Base-by-base conservation (phyloP, 2,329 filamentous ascomycete species). In the Mycosphaerella sp. region DNA sequence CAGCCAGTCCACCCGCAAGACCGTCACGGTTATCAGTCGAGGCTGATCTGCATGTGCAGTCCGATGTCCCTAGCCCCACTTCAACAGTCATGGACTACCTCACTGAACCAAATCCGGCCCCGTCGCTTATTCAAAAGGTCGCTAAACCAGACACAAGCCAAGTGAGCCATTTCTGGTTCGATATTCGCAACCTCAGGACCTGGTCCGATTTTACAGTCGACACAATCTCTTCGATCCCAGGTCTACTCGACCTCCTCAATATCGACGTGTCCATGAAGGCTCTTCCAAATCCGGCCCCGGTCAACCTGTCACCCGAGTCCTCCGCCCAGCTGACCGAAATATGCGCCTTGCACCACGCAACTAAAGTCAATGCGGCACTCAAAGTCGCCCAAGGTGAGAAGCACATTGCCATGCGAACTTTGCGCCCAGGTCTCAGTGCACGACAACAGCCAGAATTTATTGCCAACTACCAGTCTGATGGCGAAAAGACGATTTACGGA, bases 101-200 rank as follows among this genome's bases (percentile, higher is more conserved):
- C 45, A 90, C 86, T 2, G 77, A 80, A 0, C 74, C 87, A 56
- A 95, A 95, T 67, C 90, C 91, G 17, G 85, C 89, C 21, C 86
- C 91, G 14, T 85, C 86, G 40, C 77, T 95, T 34, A 89, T 95
- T 38, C 86, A 86, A 66, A 87, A 85, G 62, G 62, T 62, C 34
- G 81, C 92, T 62, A 87, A 86, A 56, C 84, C 86, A 67, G 69
- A 83, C 73, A 87, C 83, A 69, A 84, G 78, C 66, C 80, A 78
- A 72, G 85, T 80, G 64, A 89, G 85, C 70, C 84, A 95, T 74
- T 95, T 92, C 72, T 97, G 92, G 92, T 96, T 89, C 87, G 92
- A 97, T 66, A 80, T 95, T 55, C 87, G 92, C 62, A 92, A 95
- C 69, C 78, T 96, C 61, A 83, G 88, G 59, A 80, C 83, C 58